Percentiles rank a stretch among this genome's conserved stretches.
Conservation (phyloP, 345 rosid genomes). For the Dipteronia dyeriana region DNA sequence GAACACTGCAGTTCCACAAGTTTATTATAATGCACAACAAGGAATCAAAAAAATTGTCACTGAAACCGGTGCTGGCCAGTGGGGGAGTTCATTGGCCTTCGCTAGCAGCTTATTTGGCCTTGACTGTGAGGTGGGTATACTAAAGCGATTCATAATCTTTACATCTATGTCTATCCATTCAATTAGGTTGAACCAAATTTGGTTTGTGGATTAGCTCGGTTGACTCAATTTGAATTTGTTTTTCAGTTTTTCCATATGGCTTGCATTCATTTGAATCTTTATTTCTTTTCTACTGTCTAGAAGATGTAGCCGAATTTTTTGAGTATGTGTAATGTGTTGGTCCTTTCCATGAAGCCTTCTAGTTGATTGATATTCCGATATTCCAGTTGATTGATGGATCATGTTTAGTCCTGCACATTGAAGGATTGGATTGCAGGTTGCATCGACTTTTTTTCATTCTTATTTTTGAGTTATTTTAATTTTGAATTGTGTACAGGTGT, state of each 20-base stretch:
- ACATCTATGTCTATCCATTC: background rate
- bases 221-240: background rate
- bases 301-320: background rate
- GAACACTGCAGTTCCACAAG: constrained; percentile 89
- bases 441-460: background rate
- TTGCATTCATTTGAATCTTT: background rate
- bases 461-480: background rate
- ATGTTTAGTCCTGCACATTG: background rate
- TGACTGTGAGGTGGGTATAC: constrained; percentile 63
- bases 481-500: constrained; percentile 48
- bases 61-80: constrained; percentile 98
- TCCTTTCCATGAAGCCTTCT: background rate
- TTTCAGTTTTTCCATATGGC: background rate
- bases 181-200: background rate
- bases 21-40: constrained; percentile 71
- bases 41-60: constrained; percentile 82
- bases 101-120: constrained; percentile 85
- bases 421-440: background rate
- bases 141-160: background rate
- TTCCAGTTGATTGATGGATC: background rate
- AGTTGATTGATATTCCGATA: background rate
- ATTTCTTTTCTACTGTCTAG: background rate
- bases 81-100: constrained; percentile 94
- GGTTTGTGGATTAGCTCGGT: too few species aligned
- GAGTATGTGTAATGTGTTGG: background rate